These are phyloP conservation scores for Aureobasidium sp. DNA, from an alignment of 2,329 filamentous ascomycete species.

Conservation along the genomic window DNA sequence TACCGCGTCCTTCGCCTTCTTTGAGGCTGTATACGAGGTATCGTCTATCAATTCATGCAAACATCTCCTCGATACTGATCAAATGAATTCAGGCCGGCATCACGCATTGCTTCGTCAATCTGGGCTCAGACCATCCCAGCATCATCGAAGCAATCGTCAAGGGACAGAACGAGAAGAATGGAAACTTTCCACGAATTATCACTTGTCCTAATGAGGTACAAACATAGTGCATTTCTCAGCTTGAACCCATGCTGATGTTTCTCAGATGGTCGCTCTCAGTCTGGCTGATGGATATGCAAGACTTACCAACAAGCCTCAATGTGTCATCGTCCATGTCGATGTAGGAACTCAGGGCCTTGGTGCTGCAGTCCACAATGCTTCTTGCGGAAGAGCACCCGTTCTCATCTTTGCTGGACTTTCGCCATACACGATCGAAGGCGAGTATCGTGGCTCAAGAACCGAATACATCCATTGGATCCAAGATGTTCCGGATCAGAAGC, in stretches of 20 bases:
- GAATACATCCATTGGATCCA: conserved; percentile 87
- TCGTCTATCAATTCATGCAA: conserved; percentile 4
- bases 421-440: conserved; percentile 68
- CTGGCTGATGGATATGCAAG: conserved; percentile 77
- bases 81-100: conserved; percentile 40
- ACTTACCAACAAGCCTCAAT: conserved; percentile 63
- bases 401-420: conserved; percentile 71
- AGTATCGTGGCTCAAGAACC: conserved; percentile 66
- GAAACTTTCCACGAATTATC: conserved; percentile 62
- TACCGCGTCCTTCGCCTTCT: conserved; percentile 73
- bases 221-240: background rate
- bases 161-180: conserved; percentile 58
- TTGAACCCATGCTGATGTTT: background rate
- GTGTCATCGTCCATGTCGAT: conserved; percentile 72
- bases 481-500: conserved; percentile 72
- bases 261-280: conserved; percentile 68
- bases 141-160: conserved; percentile 77
- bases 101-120: conserved; percentile 56
- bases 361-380: conserved; percentile 72
- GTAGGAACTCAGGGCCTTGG: conserved; percentile 73
- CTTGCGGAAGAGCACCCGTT: conserved; percentile 63
- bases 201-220: conserved; percentile 71
- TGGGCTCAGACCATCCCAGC: conserved; percentile 65
- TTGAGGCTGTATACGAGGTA: conserved; percentile 70
- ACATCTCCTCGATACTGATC: background rate